Percentiles rank a stretch among this genome's conserved stretches.
phyloP scores from a whole-genome alignment of 225 moss, liverwort and hornwort genomes.

The Bryum argenteum region DNA sequence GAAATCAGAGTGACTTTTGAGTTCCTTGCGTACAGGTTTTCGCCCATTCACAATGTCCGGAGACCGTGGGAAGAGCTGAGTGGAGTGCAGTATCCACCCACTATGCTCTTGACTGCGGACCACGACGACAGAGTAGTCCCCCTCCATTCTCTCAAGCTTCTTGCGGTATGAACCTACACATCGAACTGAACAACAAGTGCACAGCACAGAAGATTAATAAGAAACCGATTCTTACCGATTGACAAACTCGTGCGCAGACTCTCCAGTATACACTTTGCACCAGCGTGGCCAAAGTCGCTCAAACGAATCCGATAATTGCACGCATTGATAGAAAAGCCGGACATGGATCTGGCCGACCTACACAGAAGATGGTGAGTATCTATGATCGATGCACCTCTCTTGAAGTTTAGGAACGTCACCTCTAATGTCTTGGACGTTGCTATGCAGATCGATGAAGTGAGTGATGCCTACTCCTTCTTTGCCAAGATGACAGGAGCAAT shows the following conservation, averaged over 20 bases:
- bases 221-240: neutral
- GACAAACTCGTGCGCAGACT: slow-evolving; percentile 43
- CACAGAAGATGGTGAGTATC: slow-evolving; percentile 68
- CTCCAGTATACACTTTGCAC: slow-evolving; percentile 59
- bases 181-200: neutral
- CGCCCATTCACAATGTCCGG: slow-evolving; percentile 56
- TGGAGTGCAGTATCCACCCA: slow-evolving; percentile 62
- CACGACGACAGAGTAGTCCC: slow-evolving; percentile 66
- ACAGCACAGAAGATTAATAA: neutral
- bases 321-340: slow-evolving; percentile 87
- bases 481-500: slow-evolving; percentile 54
- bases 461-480: slow-evolving; percentile 57
- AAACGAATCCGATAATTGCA: slow-evolving; percentile 66
- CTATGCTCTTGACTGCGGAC: slow-evolving; percentile 62
- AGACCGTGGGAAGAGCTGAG: slow-evolving; percentile 55
- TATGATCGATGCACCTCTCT: neutral
- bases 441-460: slow-evolving; percentile 62
- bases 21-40: slow-evolving; percentile 39
- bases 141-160: slow-evolving; percentile 63
- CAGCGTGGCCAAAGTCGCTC: slow-evolving; percentile 38
- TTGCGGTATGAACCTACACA: slow-evolving; percentile 41
- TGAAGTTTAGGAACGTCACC: neutral
- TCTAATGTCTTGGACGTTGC: slow-evolving; percentile 1
- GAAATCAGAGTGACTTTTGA: slow-evolving; percentile 2
- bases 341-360: slow-evolving; percentile 89